Base-by-base conservation (phyloP, 495 filamentous ascomycete genomes). In the Bathelium albidoporum region DNA sequence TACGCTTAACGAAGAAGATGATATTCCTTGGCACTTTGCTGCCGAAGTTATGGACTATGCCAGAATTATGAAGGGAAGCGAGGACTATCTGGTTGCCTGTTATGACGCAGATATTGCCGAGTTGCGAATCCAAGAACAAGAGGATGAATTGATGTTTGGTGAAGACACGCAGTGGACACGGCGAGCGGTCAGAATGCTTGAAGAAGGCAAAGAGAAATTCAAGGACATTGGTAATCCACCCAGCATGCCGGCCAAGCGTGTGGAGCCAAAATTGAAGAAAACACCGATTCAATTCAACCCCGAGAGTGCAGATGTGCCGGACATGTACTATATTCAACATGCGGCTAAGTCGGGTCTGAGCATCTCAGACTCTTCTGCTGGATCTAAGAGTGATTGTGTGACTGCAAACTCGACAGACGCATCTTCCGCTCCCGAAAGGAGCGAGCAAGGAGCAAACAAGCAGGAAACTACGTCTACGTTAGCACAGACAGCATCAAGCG, bases 1-100 rank as follows among this genome's bases (percentile, higher is more conserved):
- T 64, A 79, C 81, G 4, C 77, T 89, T 18, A 78, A 78, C 20
- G 76, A 83, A 16, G 80, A 79, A 16, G 87, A 94, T 41, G 88
- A 90, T 71, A 81, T 97, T 36, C 94, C 94, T 0, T 97, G 94
- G 94, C 88, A 95, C 69, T 89, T 93, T 76, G 90, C 89, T 34
- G 91, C 90, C 1, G 94, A 95, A 67, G 90, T 96, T 22, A 83
- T 91, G 70, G 94, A 98, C 72, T 97, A 96, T 77, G 91, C 91
- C 58, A 82, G 94, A 58, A 86, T 98, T 53, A 97, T 98, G 89
- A 95, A 90, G 74, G 94, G 93, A 14, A 91, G 88, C 2, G 87
- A 90, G 72, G 84, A 88, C 18, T 97, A 97, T 68, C 91, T 98
- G 88, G 69, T 74, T 20, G 77, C 82, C 59, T 87, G 97, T 73